Base-by-base conservation (phyloP, 345 rosid genomes). In the Lepidium africanum region DNA sequence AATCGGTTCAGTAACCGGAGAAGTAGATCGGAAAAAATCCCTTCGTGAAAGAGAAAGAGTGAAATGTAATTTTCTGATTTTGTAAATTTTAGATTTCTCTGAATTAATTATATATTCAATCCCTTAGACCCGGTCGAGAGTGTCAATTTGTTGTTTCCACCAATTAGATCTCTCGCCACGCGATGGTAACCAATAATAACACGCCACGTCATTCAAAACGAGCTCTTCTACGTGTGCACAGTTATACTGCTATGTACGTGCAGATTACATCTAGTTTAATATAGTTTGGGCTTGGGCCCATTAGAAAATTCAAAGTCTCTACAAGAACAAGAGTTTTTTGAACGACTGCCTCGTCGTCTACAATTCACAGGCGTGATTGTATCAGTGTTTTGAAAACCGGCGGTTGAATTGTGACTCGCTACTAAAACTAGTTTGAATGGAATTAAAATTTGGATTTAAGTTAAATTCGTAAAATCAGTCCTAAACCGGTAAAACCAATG, bases 131-230 rank as follows among this genome's bases (percentile, higher is more conserved):
- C 64, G 74, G 69, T 30, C 69, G 58, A 37, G 27, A 3, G 63
- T 69, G 33, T 74, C 74, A 54, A 5, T 61, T 69, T 62, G 70
- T 47, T 69, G 71, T 69, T 62, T 56, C 71, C 55, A 57, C 78
- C 78, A 75, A 75, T 75, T 43, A 69, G 3, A 63, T 62, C 67
- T 37, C 36, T 62, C 39, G 74, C 78, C 75, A 75, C 78, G 78
- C 36, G 15, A 63, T 2, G 14, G 0, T 25, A 56, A 7, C 78
- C 75, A 75, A 43, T 69, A 52, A 67, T 2, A 41, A 11, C 0
- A 25, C 0, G 71, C 55, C 78, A 75, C 78, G 75, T 69, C 74
- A 57, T 3, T 35, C 7, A 63, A 32, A 68, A 13, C 7, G 46
- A 33, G 60, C 23, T 68, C 41, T 55, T n/a, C 37, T 49, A 61